phyloP scores from a whole-genome alignment of 805 yeast species.

The Wickerhamiella spandovensis region DNA sequence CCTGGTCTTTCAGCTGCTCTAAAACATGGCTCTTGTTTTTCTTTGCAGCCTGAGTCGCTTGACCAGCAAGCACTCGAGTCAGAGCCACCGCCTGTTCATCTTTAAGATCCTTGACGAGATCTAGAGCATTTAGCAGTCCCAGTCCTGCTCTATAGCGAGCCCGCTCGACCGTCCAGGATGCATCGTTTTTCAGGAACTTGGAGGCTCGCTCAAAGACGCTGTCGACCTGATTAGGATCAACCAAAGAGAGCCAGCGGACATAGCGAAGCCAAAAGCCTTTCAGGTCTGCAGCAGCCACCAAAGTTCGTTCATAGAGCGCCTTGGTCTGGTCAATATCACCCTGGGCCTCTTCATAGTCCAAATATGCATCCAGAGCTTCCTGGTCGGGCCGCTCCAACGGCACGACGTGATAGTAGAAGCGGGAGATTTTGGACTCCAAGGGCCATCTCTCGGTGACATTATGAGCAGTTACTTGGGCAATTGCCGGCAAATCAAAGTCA shows the following conservation, averaged over 20 bases:
- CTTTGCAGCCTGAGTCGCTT: not conserved
- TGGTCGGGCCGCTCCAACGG: conserved; percentile 35
- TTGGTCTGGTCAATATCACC: conserved; percentile 23
- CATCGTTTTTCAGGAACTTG: not conserved
- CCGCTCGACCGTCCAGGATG: not conserved
- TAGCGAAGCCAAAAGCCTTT: conserved; percentile 62
- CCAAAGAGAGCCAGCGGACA: conserved; percentile 33
- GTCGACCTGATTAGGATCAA: not conserved
- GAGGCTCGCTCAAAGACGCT: not conserved
- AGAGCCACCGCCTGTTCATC: not conserved
- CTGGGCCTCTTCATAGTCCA: conserved; percentile 38
- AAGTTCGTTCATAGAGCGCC: conserved; percentile 54
- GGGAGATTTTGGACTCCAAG: conserved; percentile 53
- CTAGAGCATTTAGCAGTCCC: not conserved
- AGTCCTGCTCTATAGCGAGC: conserved; percentile 6
- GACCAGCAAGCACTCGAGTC: conserved; percentile 1
- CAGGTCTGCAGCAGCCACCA: conserved; percentile 40
- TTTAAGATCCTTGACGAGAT: not conserved
- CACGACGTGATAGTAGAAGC: conserved; percentile 42
- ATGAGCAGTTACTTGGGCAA: conserved; percentile 36
- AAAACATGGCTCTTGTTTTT: not conserved
- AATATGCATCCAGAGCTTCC: conserved; percentile 49
- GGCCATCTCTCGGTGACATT: conserved; percentile 56
- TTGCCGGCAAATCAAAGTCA: conserved; percentile 11
- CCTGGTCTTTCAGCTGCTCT: not conserved